Conservation (phyloP, 2,329 filamentous ascomycete genomes). For the Stromatinia cepivora region DNA sequence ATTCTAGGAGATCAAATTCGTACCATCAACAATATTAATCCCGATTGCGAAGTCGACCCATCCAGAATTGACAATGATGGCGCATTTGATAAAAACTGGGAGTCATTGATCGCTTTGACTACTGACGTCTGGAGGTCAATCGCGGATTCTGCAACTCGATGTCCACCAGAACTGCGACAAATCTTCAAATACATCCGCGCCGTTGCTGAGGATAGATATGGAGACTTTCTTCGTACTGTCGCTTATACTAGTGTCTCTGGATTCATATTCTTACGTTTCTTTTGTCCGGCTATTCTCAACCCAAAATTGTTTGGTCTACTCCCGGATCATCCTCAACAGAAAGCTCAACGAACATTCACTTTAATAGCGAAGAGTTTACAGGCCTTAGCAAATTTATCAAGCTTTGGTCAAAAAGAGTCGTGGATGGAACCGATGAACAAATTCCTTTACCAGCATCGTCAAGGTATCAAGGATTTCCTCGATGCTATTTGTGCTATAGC, state of each 20-base stretch:
- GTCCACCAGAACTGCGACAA: slow-evolving; percentile 78
- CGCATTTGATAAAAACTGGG: slow-evolving; percentile 83
- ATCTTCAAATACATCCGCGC: slow-evolving; percentile 90
- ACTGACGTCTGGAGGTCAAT: slow-evolving; percentile 86
- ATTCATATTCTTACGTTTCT: slow-evolving; percentile 91
- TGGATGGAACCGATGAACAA: slow-evolving; percentile 99
- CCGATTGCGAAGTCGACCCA: slow-evolving; percentile 93
- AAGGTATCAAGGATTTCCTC: slow-evolving; percentile 82
- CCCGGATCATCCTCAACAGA: slow-evolving; percentile 76
- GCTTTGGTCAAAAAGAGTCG: slow-evolving; percentile 91
- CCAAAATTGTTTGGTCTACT: slow-evolving; percentile 90
- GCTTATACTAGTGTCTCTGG: slow-evolving; percentile 93
- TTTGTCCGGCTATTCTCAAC: slow-evolving; percentile 93
- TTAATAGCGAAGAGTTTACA: slow-evolving; percentile 91
- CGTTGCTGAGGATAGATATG: slow-evolving; percentile 91
- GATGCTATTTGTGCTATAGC: slow-evolving; percentile 84
- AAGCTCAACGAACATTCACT: slow-evolving; percentile 83
- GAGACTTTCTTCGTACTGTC: slow-evolving; percentile 85
- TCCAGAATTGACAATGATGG: slow-evolving; percentile 67
- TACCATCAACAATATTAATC: slow-evolving; percentile 87
- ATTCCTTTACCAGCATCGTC: slow-evolving; percentile 73
- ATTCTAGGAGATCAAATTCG: slow-evolving; percentile 80
- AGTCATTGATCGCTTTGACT: slow-evolving; percentile 71
- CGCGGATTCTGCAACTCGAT: slow-evolving; percentile 67
- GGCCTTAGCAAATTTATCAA: slow-evolving; percentile 85